Evolutionary conservation across 108 stramenopile genomes (phyloP).

Genomic region (Seminavis robusta): DNA sequence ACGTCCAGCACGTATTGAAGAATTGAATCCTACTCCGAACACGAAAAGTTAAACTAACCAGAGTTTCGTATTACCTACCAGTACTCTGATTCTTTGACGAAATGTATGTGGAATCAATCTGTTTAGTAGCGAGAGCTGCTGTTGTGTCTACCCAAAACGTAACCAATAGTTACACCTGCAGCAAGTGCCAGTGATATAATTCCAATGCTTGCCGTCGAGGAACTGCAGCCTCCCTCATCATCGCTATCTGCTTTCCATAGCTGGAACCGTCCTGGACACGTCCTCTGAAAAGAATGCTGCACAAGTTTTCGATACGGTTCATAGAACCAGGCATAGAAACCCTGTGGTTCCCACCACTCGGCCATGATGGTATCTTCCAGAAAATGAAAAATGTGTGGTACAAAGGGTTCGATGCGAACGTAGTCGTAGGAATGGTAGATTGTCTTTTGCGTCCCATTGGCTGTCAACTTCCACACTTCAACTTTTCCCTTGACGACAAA

Average conservation of each 20-base stretch:
- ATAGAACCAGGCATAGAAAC: conserved; percentile 42
- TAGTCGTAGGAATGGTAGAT: conserved; percentile 22
- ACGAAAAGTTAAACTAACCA: no score
- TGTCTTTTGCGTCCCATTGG: conserved; percentile 17
- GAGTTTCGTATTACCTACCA: no score
- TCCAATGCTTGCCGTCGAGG: no score
- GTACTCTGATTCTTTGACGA: no score
- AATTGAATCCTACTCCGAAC: no score
- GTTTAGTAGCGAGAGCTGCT: no score
- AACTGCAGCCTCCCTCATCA: no score
- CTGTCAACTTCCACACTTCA: conserved; percentile 40
- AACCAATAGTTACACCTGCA: no score
- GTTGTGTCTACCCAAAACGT: no score
- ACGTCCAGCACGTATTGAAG: no score
- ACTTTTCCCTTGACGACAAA: conserved; percentile 47
- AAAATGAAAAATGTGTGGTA: conserved; percentile 56
- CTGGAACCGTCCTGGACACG: background rate
- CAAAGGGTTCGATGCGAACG: conserved; percentile 32
- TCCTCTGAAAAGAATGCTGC: conserved; percentile 7
- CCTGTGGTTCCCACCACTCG: conserved; percentile 58
- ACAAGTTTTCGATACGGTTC: conserved; percentile 48
- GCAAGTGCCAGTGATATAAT: no score
- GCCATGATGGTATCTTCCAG: conserved; percentile 46
- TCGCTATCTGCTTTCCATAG: conserved; percentile 1
- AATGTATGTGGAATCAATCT: no score